phyloP scores from a whole-genome alignment of 2,329 filamentous ascomycete species.

The Scytalidium lignicola region DNA sequence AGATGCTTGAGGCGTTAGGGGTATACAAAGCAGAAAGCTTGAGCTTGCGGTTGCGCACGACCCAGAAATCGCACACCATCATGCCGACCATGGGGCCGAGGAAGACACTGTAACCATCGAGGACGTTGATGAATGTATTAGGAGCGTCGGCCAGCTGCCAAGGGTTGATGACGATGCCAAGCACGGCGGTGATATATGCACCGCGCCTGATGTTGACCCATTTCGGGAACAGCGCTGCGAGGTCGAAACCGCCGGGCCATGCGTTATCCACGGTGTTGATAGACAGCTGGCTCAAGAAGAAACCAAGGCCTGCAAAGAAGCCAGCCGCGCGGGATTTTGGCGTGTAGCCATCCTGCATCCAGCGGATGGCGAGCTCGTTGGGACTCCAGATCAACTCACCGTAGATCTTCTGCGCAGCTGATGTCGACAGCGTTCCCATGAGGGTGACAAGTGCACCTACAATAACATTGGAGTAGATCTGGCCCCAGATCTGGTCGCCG shows the following conservation, averaged over 20 bases:
- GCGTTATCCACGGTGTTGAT: constrained; percentile 43
- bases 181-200: constrained; percentile 40
- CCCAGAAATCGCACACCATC: constrained; percentile 51
- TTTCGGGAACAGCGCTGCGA: constrained; percentile 44
- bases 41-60: constrained; percentile 36
- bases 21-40: constrained; percentile 39
- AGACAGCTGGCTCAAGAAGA: constrained; percentile 40
- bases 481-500: constrained; percentile 36
- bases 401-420: constrained; percentile 45
- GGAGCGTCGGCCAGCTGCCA: constrained; percentile 45
- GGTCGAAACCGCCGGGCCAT: constrained; percentile 48
- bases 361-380: constrained; percentile 36
- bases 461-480: constrained; percentile 32
- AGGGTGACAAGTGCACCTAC: constrained; percentile 34
- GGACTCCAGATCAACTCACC: constrained; percentile 43
- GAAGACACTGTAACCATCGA: constrained; percentile 41
- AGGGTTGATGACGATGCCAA: constrained; percentile 41
- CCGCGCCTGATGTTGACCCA: constrained; percentile 54
- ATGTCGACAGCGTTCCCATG: constrained; percentile 43
- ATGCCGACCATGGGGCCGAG: constrained; percentile 46
- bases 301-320: constrained; percentile 40
- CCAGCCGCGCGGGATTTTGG: constrained; percentile 37
- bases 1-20: constrained; percentile 30
- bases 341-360: constrained; percentile 33
- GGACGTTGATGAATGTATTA: constrained; percentile 40